phyloP scores from a whole-genome alignment of 768 basidiomycete genomes.

The Termitomyces sp. region DNA sequence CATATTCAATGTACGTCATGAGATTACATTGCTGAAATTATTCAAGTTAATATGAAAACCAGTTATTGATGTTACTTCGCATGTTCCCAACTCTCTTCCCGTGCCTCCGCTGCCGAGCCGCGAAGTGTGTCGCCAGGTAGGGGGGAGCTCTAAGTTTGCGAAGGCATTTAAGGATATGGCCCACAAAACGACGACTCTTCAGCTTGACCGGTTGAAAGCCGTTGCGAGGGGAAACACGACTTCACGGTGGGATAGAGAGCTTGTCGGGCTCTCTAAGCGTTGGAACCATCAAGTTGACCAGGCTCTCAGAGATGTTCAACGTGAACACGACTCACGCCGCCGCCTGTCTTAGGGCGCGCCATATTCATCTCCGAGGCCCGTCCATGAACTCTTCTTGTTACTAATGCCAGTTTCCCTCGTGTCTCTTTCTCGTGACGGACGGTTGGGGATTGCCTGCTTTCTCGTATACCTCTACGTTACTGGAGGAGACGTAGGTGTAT shows the following conservation, averaged over 20 bases:
- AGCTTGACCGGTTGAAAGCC: slow-evolving; percentile 6
- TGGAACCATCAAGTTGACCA: slow-evolving; percentile 10
- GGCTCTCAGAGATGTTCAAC: slow-evolving; percentile 1
- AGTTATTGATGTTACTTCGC: not conserved
- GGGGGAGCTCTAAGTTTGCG: not conserved
- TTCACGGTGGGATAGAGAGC: slow-evolving; percentile 2
- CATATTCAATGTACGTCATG: not conserved
- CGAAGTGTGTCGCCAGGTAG: slow-evolving; percentile 4
- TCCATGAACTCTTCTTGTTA: not conserved
- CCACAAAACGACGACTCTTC: not conserved
- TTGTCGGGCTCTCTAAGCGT: not conserved
- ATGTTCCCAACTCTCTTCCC: slow-evolving; percentile 7
- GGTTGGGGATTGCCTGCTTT: not conserved
- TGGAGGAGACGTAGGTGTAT: not conserved
- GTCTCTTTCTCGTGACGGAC: not conserved
- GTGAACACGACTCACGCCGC: not conserved
- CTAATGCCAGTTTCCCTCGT: not conserved
- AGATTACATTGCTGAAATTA: not conserved
- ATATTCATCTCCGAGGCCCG: not conserved
- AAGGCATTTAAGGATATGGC: slow-evolving; percentile 6
- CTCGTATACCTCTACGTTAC: not conserved
- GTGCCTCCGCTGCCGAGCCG: slow-evolving; percentile 7
- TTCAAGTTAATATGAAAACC: not conserved
- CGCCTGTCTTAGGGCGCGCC: not conserved
- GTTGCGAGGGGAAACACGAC: not conserved